These are phyloP conservation scores for Bondarzewia mesenterica DNA, from an alignment of 1,284 basidiomycete genomes.

Conservation along the genomic window DNA sequence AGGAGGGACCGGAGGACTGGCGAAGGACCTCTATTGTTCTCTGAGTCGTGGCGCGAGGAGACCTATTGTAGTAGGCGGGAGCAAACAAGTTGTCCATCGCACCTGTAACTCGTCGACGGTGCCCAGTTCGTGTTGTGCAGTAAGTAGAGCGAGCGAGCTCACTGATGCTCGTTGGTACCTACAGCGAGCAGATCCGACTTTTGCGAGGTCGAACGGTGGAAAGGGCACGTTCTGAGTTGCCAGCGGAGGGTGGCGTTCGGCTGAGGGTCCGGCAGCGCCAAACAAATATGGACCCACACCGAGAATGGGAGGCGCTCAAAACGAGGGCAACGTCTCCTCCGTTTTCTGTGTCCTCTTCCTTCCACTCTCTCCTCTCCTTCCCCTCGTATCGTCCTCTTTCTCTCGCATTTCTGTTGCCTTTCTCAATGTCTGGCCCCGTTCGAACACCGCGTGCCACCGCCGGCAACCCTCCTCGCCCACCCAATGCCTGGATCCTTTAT, in stretches of 20 bases:
- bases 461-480: conserved; percentile 51
- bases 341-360: not conserved
- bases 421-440: not conserved
- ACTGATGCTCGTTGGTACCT: not conserved
- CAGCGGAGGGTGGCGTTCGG: no score
- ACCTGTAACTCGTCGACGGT: not conserved
- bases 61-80: not conserved
- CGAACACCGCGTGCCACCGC: not conserved
- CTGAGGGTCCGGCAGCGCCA: not conserved
- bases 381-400: not conserved
- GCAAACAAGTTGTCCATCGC: not conserved
- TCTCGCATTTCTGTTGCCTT: not conserved
- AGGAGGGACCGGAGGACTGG: not conserved
- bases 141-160: no score
- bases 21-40: not conserved
- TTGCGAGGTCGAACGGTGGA: no score
- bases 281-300: not conserved
- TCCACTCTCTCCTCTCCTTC: not conserved
- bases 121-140: no score
- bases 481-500: conserved; percentile 92
- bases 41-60: not conserved
- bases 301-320: no score
- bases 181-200: not conserved
- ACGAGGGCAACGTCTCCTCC: no score
- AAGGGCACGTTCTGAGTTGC: no score